phyloP scores from a whole-genome alignment of 208 protist genomes.

The Acanthamoeba quina region DNA sequence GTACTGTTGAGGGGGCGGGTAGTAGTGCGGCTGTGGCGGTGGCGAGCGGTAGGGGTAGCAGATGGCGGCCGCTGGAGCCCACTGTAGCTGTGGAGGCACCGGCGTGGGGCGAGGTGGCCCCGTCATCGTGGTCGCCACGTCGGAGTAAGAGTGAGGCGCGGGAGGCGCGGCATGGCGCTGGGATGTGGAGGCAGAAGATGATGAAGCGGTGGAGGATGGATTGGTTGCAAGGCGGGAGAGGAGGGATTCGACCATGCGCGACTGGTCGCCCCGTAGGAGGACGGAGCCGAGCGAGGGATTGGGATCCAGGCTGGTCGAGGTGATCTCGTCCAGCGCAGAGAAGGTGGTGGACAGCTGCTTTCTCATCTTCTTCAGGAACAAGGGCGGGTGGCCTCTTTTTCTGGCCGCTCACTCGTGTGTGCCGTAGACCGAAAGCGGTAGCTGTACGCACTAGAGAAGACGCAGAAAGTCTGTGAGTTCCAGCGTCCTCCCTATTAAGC shows the following conservation, averaged over 20 bases:
- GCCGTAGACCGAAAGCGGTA: no score
- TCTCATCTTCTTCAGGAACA: background rate
- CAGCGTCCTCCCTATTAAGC: no score
- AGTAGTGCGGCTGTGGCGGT: background rate
- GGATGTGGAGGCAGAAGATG: background rate
- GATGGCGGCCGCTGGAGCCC: background rate
- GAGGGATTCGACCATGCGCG: background rate
- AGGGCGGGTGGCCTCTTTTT: background rate
- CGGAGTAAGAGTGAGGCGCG: no score
- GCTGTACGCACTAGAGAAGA: no score
- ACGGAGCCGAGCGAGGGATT: background rate
- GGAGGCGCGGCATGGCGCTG: background rate
- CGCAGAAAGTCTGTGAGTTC: no score
- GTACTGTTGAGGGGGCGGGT: background rate
- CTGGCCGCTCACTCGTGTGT: background rate
- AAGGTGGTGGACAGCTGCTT: conserved; percentile 50
- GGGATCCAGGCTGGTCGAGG: background rate
- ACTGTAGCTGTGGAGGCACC: no score
- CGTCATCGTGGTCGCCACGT: no score
- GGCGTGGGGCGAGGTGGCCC: background rate
- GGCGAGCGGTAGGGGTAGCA: background rate
- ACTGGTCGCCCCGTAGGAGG: background rate
- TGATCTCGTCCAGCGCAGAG: conserved; percentile 23
- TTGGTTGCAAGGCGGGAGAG: background rate
- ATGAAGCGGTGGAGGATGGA: background rate